Evolutionary conservation across 2,329 filamentous ascomycete species (phyloP), one percentile per base, ranked within the genome.

Genomic region (Pseudocercospora macadamiae): DNA sequence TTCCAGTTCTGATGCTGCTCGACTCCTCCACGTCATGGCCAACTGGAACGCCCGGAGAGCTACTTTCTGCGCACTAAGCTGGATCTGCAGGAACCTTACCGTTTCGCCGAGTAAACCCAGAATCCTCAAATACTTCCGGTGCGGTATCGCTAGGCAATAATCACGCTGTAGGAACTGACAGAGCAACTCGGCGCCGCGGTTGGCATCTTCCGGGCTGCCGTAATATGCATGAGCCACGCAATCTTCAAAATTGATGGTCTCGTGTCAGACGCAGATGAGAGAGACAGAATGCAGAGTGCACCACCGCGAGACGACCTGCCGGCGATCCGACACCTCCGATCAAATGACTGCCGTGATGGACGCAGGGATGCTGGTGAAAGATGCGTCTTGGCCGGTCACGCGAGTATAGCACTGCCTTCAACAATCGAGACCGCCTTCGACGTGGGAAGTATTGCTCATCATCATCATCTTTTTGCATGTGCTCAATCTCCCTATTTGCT

Each of bases 261-360:
- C 56, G 51, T 51, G 51, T 59, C 57, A 59, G 30, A 36, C 34
- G 18, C 28, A 21, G 47, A 51, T 14, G 26, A 36, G 14, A 39
- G 39, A 51, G 28, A 49, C 21, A 48, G 28, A 25, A 26, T 1
- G 21, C 14, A n/a, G 28, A 32, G 34, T 14, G 23, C 18, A 47
- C 39, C 39, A 18, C 39, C 16, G 23, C 23, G 25, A 48, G 30
- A 12, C 47, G 32, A 23, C 25, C 34, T 55, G 54, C 51, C 56
- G 56, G 37, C 48, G 39, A 60, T 60, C 58, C 58, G 58, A 52
- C 37, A 36, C 28, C 28, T 60, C 45, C 52, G 52, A 36, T 14
- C 21, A 28, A 26, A 42, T 44, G n/a, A 48, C 30, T 42, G 42
- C 28, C 51, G 51, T 53, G 51, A 49, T 54, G 51, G 19, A 23